phyloP scores from a whole-genome alignment of 2,329 filamentous ascomycete genomes.

The Arthrobotrys conoides region DNA sequence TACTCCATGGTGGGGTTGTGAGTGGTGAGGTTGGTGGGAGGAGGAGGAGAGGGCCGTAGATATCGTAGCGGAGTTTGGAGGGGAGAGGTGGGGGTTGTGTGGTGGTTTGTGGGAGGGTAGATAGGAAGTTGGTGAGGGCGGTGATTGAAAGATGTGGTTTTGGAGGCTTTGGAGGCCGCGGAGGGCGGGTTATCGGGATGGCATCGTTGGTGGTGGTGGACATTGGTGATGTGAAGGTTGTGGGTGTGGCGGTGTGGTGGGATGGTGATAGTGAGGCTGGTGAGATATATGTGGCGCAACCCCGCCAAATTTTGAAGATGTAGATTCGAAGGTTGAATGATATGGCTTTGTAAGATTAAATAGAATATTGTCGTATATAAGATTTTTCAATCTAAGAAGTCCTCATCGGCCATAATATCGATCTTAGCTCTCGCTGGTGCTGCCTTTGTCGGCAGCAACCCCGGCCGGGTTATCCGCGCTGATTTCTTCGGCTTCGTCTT shows the following conservation, averaged over 20 bases:
- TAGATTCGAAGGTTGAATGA: background rate
- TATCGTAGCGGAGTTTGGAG: constrained; percentile 68
- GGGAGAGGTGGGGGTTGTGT: constrained; percentile 35
- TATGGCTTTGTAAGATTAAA: background rate
- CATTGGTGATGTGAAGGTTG: constrained; percentile 14
- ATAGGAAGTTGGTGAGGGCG: constrained; percentile 31
- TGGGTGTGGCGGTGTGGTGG: constrained; percentile 10
- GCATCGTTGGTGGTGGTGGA: constrained; percentile 10
- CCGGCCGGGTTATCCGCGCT: background rate
- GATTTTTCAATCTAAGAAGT: constrained; percentile 31
- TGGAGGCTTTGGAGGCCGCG: constrained; percentile 28
- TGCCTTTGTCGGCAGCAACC: constrained; percentile 37
- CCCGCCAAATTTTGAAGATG: background rate
- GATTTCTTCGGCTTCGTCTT: constrained; percentile 24
- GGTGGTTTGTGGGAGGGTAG: constrained; percentile 19
- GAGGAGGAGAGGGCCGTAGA: constrained; percentile 74
- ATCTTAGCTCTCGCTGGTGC: constrained; percentile 51
- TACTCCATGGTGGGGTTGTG: constrained; percentile 65
- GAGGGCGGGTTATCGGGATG: background rate
- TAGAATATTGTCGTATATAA: background rate
- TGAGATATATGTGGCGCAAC: constrained; percentile 1
- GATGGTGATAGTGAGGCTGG: background rate
- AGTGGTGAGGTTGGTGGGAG: constrained; percentile 71
- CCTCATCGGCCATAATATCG: constrained; percentile 59
- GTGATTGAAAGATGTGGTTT: constrained; percentile 36